A percentile compares a stretch with the other conserved stretches of the same genome.
Evolutionary conservation across 306 rosid genomes (phyloP).

Genomic region (Casuarina equisetifolia): DNA sequence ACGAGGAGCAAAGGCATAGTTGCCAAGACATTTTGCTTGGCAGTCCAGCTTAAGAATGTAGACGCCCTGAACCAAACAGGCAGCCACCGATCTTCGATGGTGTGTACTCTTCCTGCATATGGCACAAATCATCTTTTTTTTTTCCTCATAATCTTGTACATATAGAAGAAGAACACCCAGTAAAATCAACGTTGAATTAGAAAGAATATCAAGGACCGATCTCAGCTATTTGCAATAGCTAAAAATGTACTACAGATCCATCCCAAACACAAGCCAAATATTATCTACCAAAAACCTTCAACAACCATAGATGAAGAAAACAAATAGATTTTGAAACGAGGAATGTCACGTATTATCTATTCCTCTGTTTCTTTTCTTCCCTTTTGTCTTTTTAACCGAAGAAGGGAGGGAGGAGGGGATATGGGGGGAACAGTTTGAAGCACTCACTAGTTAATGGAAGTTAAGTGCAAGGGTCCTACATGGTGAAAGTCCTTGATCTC

Average conservation of each 20-base stretch:
- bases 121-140: neutral
- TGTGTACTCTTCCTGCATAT: constrained; percentile 60
- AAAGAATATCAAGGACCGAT: too few relatives aligned
- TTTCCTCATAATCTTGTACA: neutral
- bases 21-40: constrained; percentile 61
- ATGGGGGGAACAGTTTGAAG: neutral
- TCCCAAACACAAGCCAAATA: too few relatives aligned
- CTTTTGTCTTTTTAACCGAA: too few relatives aligned
- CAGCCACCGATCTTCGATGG: constrained; percentile 78
- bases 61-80: constrained; percentile 91
- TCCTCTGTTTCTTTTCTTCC: neutral
- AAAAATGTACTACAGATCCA: too few relatives aligned
- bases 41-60: constrained; percentile 76
- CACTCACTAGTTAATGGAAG: constrained; percentile 72
- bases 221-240: too few relatives aligned
- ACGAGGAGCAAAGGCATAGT: constrained; percentile 70
- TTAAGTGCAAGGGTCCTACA: constrained; percentile 77
- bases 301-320: too few relatives aligned
- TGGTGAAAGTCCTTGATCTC: constrained; percentile 69
- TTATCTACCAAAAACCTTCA: too few relatives aligned
- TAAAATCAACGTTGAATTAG: neutral
- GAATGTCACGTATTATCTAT: too few relatives aligned
- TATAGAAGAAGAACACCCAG: neutral
- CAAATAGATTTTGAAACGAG: too few relatives aligned
- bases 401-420: too few relatives aligned